These are phyloP conservation scores for Cutaneotrichosporon mucoides DNA, from an alignment of 1,284 basidiomycete genomes.

Conservation along the genomic window DNA sequence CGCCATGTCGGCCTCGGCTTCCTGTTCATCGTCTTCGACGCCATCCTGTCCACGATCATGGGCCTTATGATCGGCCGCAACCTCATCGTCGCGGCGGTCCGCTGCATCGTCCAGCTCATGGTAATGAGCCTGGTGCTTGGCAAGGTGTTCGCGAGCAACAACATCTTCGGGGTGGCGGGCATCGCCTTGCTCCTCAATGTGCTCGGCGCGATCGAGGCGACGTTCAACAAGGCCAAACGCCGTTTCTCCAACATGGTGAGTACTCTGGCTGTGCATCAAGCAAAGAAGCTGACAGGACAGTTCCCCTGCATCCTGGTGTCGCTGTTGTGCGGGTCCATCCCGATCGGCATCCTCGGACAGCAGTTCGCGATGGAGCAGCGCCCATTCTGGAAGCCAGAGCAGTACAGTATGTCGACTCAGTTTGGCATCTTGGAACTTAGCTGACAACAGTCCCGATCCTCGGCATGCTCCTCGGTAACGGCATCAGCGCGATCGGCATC, in stretches of 20 bases:
- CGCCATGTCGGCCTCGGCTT: conserved; percentile 68
- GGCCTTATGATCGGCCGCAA: conserved; percentile 65
- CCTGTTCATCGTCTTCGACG: conserved; percentile 59
- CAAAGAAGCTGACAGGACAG: conserved; percentile 47
- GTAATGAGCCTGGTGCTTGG: conserved; percentile 67
- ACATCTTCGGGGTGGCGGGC: conserved; percentile 66
- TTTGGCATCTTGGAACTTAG: neutral
- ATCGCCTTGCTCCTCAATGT: conserved; percentile 71
- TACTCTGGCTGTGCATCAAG: neutral
- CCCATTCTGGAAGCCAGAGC: conserved; percentile 75
- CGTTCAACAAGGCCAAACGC: conserved; percentile 68
- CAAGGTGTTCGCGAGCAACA: conserved; percentile 67
- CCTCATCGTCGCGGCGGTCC: conserved; percentile 62
- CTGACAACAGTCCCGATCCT: conserved; percentile 64
- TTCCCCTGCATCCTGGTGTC: conserved; percentile 64
- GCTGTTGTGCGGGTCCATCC: conserved; percentile 70
- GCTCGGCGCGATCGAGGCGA: conserved; percentile 58
- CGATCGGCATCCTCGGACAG: conserved; percentile 70
- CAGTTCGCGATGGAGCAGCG: conserved; percentile 70
- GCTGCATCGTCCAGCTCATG: conserved; percentile 72
- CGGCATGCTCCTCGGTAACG: conserved; percentile 80
- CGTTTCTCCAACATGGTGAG: conserved; percentile 69
- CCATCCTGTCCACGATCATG: conserved; percentile 59
- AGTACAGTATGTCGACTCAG: conserved; percentile 60
- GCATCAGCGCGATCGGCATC: conserved; percentile 69